Conservation (phyloP, 805 yeast species). For the Hagleromyces aurorensis region DNA sequence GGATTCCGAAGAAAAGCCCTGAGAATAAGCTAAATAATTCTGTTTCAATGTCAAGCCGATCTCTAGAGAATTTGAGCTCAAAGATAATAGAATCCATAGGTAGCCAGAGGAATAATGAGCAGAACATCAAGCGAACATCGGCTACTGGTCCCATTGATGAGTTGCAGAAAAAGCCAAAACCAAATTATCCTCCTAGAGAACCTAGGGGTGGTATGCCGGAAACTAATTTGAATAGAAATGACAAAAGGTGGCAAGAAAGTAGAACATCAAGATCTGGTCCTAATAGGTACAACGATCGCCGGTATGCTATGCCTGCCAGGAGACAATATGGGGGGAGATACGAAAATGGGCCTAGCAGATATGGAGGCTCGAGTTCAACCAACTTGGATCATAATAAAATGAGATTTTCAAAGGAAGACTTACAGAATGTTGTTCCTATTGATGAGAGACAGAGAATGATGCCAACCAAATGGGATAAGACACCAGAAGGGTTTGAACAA, state of each 20-base stretch:
- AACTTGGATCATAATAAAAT: background rate
- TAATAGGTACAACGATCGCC: background rate
- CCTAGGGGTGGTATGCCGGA: too few relatives aligned
- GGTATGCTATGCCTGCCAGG: too few relatives aligned
- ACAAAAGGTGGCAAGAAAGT: too few relatives aligned
- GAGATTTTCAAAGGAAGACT: conserved; percentile 14
- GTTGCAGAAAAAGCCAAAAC: conserved; percentile 11
- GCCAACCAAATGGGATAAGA: conserved; percentile 58
- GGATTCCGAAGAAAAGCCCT: too few relatives aligned
- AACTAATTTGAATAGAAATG: too few relatives aligned
- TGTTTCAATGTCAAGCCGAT: too few relatives aligned
- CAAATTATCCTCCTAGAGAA: too few relatives aligned
- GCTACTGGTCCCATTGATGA: conserved; percentile 4
- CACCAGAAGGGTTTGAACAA: conserved; percentile 65
- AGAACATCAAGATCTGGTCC: too few relatives aligned
- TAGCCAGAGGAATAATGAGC: conserved; percentile 1
- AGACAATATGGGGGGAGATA: too few relatives aligned
- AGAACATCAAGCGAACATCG: conserved; percentile 7
- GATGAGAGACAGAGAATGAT: conserved; percentile 42
- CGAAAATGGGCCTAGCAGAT: too few relatives aligned
- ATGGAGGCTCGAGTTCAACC: too few relatives aligned
- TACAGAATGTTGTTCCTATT: conserved; percentile 39
- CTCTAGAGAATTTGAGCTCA: conserved; percentile 21
- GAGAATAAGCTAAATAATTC: too few relatives aligned
- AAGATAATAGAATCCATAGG: conserved; percentile 25